Evolutionary conservation across 2,329 filamentous ascomycete genomes (phyloP).

Genomic region (Dichotomopilus funicola): DNA sequence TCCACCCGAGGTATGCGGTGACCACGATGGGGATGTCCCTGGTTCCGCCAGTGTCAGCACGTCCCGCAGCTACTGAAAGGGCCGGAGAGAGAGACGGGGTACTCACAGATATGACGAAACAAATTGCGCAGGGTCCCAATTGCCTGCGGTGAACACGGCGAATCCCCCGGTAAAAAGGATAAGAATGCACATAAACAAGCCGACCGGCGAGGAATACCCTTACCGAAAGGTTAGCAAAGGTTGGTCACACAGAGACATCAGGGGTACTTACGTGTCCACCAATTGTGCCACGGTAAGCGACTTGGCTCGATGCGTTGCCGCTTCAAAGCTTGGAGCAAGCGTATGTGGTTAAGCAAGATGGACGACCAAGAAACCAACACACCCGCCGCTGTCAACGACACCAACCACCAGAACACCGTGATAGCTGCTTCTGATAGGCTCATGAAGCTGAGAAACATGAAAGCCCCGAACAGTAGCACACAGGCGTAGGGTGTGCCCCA

Average conservation of each 20-base stretch:
- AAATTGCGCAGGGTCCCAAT: slow-evolving; percentile 52
- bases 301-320: slow-evolving; percentile 45
- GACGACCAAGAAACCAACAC: slow-evolving; percentile 58
- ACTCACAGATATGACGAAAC: slow-evolving; percentile 58
- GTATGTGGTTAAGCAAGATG: slow-evolving; percentile 54
- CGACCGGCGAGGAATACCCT: slow-evolving; percentile 56
- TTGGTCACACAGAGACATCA: background rate
- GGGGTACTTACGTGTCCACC: slow-evolving; percentile 49
- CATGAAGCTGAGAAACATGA: slow-evolving; percentile 54
- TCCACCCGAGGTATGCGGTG: slow-evolving; percentile 55
- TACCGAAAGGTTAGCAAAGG: slow-evolving; percentile 1
- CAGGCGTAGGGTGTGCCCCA: slow-evolving; percentile 53
- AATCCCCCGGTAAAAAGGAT: slow-evolving; percentile 68
- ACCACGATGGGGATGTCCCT: slow-evolving; percentile 56
- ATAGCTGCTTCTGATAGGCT: slow-evolving; percentile 50
- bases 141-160: slow-evolving; percentile 51
- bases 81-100: background rate
- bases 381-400: slow-evolving; percentile 54
- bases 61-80: background rate
- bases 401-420: slow-evolving; percentile 60
- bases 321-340: slow-evolving; percentile 48
- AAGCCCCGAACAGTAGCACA: slow-evolving; percentile 45
- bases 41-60: slow-evolving; percentile 5
- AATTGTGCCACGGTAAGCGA: slow-evolving; percentile 56
- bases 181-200: slow-evolving; percentile 53